A percentile compares a stretch with the other conserved stretches of the same genome.
These are phyloP conservation scores for Cardamine occulta DNA, from an alignment of 345 rosid genomes.

Conservation along the genomic window DNA sequence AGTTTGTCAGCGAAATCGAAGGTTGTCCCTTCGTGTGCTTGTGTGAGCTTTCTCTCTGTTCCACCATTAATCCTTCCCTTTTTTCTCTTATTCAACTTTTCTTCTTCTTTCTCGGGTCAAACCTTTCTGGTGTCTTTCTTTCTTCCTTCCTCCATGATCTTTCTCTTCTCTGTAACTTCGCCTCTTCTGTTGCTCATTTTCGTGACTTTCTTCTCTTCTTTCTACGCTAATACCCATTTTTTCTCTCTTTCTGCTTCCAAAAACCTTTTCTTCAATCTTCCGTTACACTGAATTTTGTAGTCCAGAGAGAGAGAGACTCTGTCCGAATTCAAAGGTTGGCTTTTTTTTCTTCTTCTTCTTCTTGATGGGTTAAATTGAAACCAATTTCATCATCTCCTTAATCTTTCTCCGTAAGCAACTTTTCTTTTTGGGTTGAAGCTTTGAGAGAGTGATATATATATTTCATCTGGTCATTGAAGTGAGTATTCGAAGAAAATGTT, in stretches of 20 bases:
- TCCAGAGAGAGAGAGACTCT: conserved; percentile 33
- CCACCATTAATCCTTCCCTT: conserved; percentile 43
- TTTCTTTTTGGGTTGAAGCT: background rate
- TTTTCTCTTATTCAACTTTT: conserved; percentile 40
- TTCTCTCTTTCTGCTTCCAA: conserved; percentile 22
- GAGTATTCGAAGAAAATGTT: conserved; percentile 8
- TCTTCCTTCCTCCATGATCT: conserved; percentile 30
- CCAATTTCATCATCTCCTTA: background rate
- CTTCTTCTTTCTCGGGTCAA: conserved; percentile 30
- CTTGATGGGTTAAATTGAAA: conserved; percentile 22
- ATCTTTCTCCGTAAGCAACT: background rate
- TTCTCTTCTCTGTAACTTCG: conserved; percentile 45
- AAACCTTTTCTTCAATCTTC: conserved; percentile 7
- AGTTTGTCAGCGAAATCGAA: conserved; percentile 38
- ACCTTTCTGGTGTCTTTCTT: background rate
- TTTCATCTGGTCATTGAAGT: conserved; percentile 29
- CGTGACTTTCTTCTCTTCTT: conserved; percentile 35
- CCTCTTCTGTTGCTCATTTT: conserved; percentile 38
- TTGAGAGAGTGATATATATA: background rate
- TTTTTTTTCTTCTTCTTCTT: background rate
- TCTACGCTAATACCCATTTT: background rate
- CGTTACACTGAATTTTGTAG: conserved; percentile 34
- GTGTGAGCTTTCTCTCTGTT: conserved; percentile 44
- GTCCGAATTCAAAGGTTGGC: conserved; percentile 26
- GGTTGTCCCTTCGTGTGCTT: conserved; percentile 41